phyloP scores from a whole-genome alignment of 495 filamentous ascomycete species.

The Lindgomyces ingoldianus region DNA sequence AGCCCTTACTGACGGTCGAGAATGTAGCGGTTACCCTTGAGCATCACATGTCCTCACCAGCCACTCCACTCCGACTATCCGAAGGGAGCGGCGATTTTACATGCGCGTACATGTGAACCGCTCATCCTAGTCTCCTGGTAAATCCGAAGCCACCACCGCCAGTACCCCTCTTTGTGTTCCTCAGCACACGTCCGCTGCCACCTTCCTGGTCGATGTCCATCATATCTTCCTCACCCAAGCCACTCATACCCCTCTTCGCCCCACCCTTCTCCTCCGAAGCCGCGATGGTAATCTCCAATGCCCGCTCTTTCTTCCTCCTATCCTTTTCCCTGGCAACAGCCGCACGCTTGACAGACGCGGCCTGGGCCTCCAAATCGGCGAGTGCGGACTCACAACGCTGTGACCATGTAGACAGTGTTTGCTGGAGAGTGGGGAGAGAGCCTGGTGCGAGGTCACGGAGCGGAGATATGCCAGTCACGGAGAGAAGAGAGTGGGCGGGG shows the following conservation, averaged over 20 bases:
- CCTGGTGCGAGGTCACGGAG: conserved; percentile 80
- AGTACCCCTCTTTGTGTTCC: conserved; percentile 34
- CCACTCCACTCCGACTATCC: too few relatives aligned
- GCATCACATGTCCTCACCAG: too few relatives aligned
- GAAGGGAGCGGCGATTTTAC: too few relatives aligned
- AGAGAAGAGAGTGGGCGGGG: conserved; percentile 67
- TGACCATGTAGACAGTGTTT: conserved; percentile 71
- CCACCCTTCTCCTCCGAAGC: conserved; percentile 40
- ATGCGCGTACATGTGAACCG: too few relatives aligned
- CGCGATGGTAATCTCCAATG: conserved; percentile 21
- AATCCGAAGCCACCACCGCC: conserved; percentile 32
- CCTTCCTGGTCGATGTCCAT: conserved; percentile 61
- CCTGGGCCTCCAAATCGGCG: conserved; percentile 70
- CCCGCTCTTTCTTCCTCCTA: conserved; percentile 43
- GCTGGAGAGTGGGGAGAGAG: conserved; percentile 65
- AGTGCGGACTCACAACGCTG: conserved; percentile 74
- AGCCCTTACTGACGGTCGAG: too few relatives aligned
- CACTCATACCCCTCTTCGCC: conserved; percentile 44
- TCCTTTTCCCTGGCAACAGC: conserved; percentile 52
- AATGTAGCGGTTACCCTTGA: too few relatives aligned
- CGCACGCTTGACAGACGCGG: conserved; percentile 57
- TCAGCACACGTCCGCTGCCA: conserved; percentile 43
- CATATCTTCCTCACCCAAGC: conserved; percentile 53
- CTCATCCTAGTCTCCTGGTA: conserved; percentile 36
- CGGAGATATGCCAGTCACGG: conserved; percentile 75